These are phyloP conservation scores for Cryptococcus sp. DNA, from an alignment of 1,284 basidiomycete species.

Conservation along the genomic window DNA sequence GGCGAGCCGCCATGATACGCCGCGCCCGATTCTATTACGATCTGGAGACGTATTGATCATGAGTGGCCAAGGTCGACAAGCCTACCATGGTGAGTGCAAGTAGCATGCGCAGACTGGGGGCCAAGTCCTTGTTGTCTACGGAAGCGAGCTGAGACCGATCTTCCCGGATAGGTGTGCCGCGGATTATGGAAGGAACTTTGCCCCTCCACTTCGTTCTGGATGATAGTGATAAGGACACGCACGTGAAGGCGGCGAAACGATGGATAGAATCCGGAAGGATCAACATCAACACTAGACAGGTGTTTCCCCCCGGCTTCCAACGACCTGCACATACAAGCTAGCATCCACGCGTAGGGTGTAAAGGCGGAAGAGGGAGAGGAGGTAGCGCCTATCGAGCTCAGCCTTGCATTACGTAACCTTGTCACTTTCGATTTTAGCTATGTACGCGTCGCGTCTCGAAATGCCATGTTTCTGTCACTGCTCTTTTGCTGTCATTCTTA, in stretches of 20 bases:
- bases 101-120: background rate
- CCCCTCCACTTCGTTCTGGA: constrained; percentile 62
- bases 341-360: background rate
- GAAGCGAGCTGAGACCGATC: background rate
- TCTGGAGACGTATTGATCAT: constrained; percentile 90
- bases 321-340: constrained; percentile 6
- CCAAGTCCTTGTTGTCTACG: background rate
- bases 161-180: constrained; percentile 68
- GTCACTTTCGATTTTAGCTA: no score
- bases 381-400: background rate
- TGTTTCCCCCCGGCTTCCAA: constrained; percentile 52
- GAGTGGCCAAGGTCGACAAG: constrained; percentile 78
- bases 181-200: constrained; percentile 75
- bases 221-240: constrained; percentile 28
- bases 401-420: no score
- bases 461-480: no score
- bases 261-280: constrained; percentile 58
- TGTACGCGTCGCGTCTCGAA: no score
- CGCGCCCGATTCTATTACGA: constrained; percentile 74
- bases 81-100: constrained; percentile 71
- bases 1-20: constrained; percentile 69
- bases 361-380: background rate
- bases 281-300: constrained; percentile 88
- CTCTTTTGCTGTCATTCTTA: no score
- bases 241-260: constrained; percentile 60